These are phyloP conservation scores for Pythium sukuiense DNA, from an alignment of 352 stramenopile genomes.

Conservation along the genomic window DNA sequence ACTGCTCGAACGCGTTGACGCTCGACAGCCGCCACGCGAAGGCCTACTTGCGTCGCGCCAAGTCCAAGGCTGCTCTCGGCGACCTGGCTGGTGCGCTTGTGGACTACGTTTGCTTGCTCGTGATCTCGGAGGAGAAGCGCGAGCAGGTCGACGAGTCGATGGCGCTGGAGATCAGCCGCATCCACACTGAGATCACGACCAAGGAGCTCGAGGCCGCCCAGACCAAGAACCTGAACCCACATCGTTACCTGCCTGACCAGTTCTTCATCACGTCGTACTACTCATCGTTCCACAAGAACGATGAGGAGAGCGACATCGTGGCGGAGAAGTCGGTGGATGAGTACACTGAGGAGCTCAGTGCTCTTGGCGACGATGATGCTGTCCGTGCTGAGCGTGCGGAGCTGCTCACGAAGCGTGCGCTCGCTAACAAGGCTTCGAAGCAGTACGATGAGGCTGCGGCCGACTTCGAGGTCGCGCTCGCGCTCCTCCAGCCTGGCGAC, in stretches of 20 bases:
- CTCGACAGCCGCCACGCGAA: slow-evolving; percentile 77
- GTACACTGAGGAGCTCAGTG: slow-evolving; percentile 56
- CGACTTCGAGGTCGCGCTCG: slow-evolving; percentile 57
- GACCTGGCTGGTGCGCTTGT: slow-evolving; percentile 65
- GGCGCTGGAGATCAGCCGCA: slow-evolving; percentile 70
- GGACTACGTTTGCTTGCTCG: slow-evolving; percentile 78
- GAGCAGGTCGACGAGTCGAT: slow-evolving; percentile 72
- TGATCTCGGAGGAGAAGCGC: slow-evolving; percentile 78
- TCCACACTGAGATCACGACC: slow-evolving; percentile 70
- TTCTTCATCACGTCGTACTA: slow-evolving; percentile 88
- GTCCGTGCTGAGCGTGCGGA: slow-evolving; percentile 40
- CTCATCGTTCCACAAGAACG: slow-evolving; percentile 79
- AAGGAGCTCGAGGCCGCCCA: slow-evolving; percentile 63
- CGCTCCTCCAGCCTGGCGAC: slow-evolving; percentile 48
- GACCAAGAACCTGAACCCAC: slow-evolving; percentile 58
- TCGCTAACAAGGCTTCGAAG: slow-evolving; percentile 65
- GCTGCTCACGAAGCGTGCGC: slow-evolving; percentile 58
- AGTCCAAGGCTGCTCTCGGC: slow-evolving; percentile 49
- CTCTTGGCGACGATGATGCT: slow-evolving; percentile 34
- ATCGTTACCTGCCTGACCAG: slow-evolving; percentile 68
- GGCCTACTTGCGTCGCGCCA: slow-evolving; percentile 75
- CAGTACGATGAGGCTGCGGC: slow-evolving; percentile 63
- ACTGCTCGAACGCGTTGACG: slow-evolving; percentile 58
- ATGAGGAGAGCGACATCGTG: slow-evolving; percentile 71
- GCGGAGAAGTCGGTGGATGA: slow-evolving; percentile 52